These are phyloP conservation scores for Tetracladium marchalianum DNA, from an alignment of 495 filamentous ascomycete genomes.

Conservation along the genomic window DNA sequence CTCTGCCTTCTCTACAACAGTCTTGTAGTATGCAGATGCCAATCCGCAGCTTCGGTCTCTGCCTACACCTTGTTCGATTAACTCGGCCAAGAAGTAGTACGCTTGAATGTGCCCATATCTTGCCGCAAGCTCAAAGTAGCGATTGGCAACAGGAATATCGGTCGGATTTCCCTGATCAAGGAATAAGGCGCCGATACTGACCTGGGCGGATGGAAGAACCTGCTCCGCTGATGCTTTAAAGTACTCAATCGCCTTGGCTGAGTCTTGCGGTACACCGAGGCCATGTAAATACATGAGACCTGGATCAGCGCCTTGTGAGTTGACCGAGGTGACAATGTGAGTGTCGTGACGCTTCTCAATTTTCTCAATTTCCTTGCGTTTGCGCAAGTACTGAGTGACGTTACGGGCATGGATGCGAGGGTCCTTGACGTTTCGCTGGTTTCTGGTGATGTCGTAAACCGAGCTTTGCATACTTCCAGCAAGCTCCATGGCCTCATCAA, in stretches of 20 bases:
- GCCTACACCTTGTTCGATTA: conserved; percentile 72
- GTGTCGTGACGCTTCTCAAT: conserved; percentile 70
- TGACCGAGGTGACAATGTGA: conserved; percentile 66
- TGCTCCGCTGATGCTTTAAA: conserved; percentile 79
- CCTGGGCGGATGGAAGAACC: conserved; percentile 73
- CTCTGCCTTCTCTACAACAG: conserved; percentile 84
- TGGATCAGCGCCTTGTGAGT: conserved; percentile 47
- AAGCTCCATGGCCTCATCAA: conserved; percentile 72
- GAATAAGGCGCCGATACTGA: conserved; percentile 74
- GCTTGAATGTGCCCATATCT: conserved; percentile 85
- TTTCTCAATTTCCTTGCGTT: conserved; percentile 64
- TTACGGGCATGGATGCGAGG: conserved; percentile 70
- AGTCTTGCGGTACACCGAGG: conserved; percentile 66
- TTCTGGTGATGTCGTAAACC: conserved; percentile 65
- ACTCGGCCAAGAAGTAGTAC: conserved; percentile 90
- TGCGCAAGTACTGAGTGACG: conserved; percentile 71
- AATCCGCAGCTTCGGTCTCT: conserved; percentile 70
- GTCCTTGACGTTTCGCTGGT: conserved; percentile 59
- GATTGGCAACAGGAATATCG: conserved; percentile 52
- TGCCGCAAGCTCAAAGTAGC: conserved; percentile 89
- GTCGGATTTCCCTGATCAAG: conserved; percentile 78
- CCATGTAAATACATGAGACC: conserved; percentile 85
- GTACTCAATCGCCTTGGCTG: conserved; percentile 61
- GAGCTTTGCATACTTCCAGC: conserved; percentile 72
- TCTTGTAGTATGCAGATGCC: conserved; percentile 88